phyloP scores from a whole-genome alignment of 495 filamentous ascomycete genomes.

The Astrocystis sublimbata region DNA sequence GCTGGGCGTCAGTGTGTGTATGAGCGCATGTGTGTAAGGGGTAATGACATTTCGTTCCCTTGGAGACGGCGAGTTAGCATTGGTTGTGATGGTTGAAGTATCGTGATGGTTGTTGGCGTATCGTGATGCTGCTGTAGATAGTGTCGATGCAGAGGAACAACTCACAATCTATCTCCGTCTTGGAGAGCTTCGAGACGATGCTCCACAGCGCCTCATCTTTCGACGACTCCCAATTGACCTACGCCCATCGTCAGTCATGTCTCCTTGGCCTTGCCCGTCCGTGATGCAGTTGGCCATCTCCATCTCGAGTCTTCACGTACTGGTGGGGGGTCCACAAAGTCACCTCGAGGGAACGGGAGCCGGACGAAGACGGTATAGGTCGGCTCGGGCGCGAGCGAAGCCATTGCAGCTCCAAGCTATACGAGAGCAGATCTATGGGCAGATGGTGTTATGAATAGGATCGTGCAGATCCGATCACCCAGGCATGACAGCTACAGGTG shows the following conservation, averaged over 20 bases:
- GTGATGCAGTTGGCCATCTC: background rate
- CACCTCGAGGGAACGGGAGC: slow-evolving; percentile 80
- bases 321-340: slow-evolving; percentile 86
- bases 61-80: slow-evolving; percentile 19
- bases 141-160: slow-evolving; percentile 6
- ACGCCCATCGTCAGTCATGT: slow-evolving; percentile 8
- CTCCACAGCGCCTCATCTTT: slow-evolving; percentile 93
- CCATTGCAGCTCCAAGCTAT: slow-evolving; percentile 20
- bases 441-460: too few species aligned
- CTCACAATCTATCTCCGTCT: slow-evolving; percentile 82
- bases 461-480: too few species aligned
- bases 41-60: slow-evolving; percentile 89
- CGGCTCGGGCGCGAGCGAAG: slow-evolving; percentile 37
- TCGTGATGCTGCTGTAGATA: background rate
- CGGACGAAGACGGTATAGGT: slow-evolving; percentile 79
- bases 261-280: background rate
- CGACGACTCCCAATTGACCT: slow-evolving; percentile 62
- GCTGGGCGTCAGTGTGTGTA: slow-evolving; percentile 23
- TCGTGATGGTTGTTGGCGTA: background rate
- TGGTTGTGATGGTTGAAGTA: too few species aligned
- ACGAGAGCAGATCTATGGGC: background rate
- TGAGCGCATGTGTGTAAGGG: too few species aligned
- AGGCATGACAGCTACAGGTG: too few species aligned
- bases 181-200: slow-evolving; percentile 75
- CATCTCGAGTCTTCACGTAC: slow-evolving; percentile 48